Base-by-base conservation (phyloP, 768 basidiomycete genomes). In the Phaeolepiota aurea region DNA sequence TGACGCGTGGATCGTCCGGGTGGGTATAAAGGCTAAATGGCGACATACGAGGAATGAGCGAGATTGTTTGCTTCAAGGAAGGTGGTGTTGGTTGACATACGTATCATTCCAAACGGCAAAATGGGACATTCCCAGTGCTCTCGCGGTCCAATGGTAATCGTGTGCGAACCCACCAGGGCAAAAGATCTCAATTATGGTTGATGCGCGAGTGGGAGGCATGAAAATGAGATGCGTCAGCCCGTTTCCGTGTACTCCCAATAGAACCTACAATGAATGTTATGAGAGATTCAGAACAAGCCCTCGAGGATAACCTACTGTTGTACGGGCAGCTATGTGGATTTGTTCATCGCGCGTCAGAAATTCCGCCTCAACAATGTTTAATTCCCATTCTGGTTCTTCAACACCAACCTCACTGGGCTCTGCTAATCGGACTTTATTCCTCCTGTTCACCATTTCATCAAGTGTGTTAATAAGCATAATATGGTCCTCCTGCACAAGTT, bases 171-270 rank as follows among this genome's bases (percentile, higher is more conserved):
- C 89, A 2, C 58, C 67, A 0, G 87, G 87, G 53, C 71, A 84
- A 62, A 92, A 87, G 11, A 92, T 75, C 60, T 92, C 88, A 47
- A 92, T 83, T 14, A 92, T 86, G 3, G 86, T 79, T 3, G 85
- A 79, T n/a, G 77, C 58, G 0, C 75, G 76, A 3, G 79, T 84
- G 1, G 74, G 72, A 15, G 82, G 77, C 87, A 91, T 89, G 65
- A 83, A 78, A 32, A 91, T 71, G n/a, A 91, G 69, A 51, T 89
- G 87, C 5, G 87, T 84, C 0, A 92, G 69, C 4, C 87, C 87
- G 49, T 88, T 89, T 3, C 87, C 86, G 45, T 86, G 84, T 1
- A 85, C 74, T 20, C 83, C 83, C 5, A 87, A 61, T 50, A 87
- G 56, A 43, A 85, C 69, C 82, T 85, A 44, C 3, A 46, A 15